phyloP scores from a whole-genome alignment of 169 alveolate species.

The Perkinsus olseni region DNA sequence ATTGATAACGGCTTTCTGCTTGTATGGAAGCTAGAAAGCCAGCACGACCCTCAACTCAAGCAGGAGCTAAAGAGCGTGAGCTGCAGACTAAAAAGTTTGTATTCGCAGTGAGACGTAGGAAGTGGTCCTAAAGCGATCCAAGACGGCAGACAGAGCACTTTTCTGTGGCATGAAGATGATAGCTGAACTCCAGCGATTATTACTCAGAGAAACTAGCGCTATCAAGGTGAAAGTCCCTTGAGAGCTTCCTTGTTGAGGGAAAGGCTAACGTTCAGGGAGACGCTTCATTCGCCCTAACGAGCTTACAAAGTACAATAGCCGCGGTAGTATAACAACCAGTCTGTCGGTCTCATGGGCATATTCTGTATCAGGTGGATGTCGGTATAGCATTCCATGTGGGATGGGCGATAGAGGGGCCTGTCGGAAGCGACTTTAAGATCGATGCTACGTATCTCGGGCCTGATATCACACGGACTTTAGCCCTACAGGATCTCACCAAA shows the following conservation, averaged over 20 bases:
- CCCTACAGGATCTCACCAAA: too few species aligned
- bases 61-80: slow-evolving; percentile 21
- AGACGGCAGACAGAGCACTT: slow-evolving; percentile 23
- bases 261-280: too few species aligned
- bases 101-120: not conserved
- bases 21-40: not conserved
- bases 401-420: slow-evolving; percentile 54
- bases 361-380: too few species aligned
- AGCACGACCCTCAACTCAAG: not conserved
- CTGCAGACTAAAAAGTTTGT: not conserved
- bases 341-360: too few species aligned
- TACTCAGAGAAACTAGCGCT: too few species aligned
- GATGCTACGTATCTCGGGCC: slow-evolving; percentile 46
- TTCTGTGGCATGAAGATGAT: slow-evolving; percentile 17
- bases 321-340: too few species aligned
- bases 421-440: slow-evolving; percentile 55
- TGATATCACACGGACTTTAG: too few species aligned
- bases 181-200: not conserved
- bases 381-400: slow-evolving; percentile 37
- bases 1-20: slow-evolving; percentile 50
- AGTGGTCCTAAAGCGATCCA: too few species aligned
- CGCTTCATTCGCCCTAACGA: too few species aligned
- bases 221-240: too few species aligned
- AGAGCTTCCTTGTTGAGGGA: too few species aligned
- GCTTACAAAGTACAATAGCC: too few species aligned